Percentiles rank a stretch among this genome's conserved stretches.
Evolutionary conservation across 2,329 filamentous ascomycete genomes (phyloP).

Genomic region (Penicillium polonicum): DNA sequence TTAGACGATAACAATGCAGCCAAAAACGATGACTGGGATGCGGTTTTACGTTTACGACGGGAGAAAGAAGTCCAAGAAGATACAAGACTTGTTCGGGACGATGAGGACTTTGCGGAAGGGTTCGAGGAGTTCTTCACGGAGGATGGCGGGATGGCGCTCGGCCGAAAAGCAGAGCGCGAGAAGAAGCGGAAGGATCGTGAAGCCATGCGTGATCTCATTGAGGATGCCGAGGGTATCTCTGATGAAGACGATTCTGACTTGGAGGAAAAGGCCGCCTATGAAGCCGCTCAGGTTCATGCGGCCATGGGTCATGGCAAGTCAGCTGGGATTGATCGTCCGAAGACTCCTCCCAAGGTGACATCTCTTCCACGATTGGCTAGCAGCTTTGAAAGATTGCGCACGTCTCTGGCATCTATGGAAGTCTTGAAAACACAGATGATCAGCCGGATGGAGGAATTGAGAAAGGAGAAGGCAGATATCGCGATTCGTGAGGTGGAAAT

Average conservation of each 20-base stretch:
- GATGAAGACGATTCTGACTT: constrained; percentile 64
- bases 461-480: constrained; percentile 68
- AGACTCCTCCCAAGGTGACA: constrained; percentile 70
- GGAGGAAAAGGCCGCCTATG: constrained; percentile 73
- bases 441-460: constrained; percentile 63
- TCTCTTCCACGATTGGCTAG: constrained; percentile 72
- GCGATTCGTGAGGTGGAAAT: constrained; percentile 72
- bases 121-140: constrained; percentile 92
- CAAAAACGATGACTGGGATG: constrained; percentile 47
- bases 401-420: constrained; percentile 63
- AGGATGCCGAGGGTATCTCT: constrained; percentile 68
- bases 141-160: constrained; percentile 75
- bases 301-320: constrained; percentile 64
- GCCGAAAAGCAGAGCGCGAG: constrained; percentile 74
- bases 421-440: constrained; percentile 60
- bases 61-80: constrained; percentile 62
- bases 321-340: constrained; percentile 40
- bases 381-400: constrained; percentile 63
- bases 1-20: constrained; percentile 39
- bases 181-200: constrained; percentile 63
- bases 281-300: constrained; percentile 78
- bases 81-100: constrained; percentile 74
- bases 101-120: constrained; percentile 89
- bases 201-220: constrained; percentile 81
- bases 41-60: constrained; percentile 44